These are phyloP conservation scores for Telfairia occidentalis DNA, from an alignment of 331 rosid genomes.

Conservation along the genomic window DNA sequence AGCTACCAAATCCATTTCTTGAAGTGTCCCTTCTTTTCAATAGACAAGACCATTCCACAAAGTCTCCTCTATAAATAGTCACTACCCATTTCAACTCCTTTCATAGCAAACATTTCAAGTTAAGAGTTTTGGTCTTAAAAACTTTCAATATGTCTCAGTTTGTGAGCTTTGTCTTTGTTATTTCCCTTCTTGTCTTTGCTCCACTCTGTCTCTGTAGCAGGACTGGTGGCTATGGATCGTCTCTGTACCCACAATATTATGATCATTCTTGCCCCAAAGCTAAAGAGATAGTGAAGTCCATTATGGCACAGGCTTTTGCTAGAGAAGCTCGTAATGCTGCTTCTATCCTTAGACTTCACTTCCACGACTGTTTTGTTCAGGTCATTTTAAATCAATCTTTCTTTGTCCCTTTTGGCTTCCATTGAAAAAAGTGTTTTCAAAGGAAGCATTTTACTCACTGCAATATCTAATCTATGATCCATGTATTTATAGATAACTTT, in stretches of 20 bases:
- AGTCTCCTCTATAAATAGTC: constrained; percentile 37
- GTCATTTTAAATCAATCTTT: constrained; percentile 11
- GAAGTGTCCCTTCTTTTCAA: not conserved
- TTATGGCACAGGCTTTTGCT: constrained; percentile 50
- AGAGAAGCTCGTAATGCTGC: constrained; percentile 74
- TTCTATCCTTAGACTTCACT: constrained; percentile 63
- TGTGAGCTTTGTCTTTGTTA: constrained; percentile 24
- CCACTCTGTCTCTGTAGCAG: constrained; percentile 36
- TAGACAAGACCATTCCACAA: not conserved
- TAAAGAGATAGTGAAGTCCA: constrained; percentile 45
- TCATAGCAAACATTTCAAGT: constrained; percentile 19
- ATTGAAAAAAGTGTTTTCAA: too few species aligned
- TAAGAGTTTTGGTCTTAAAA: constrained; percentile 16
- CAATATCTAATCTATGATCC: too few species aligned
- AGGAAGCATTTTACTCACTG: too few species aligned
- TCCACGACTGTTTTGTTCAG: constrained; percentile 85
- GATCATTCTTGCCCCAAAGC: constrained; percentile 61
- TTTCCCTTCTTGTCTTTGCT: constrained; percentile 45
- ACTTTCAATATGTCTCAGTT: constrained; percentile 28
- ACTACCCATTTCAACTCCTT: constrained; percentile 10
- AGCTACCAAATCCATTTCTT: not conserved
- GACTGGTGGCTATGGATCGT: constrained; percentile 27
- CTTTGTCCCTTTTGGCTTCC: not conserved
- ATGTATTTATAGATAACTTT: too few species aligned
- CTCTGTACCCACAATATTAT: constrained; percentile 64